These are phyloP conservation scores for Musa balbisiana DNA, from an alignment of 202 grass and related monocot genomes.

Conservation along the genomic window DNA sequence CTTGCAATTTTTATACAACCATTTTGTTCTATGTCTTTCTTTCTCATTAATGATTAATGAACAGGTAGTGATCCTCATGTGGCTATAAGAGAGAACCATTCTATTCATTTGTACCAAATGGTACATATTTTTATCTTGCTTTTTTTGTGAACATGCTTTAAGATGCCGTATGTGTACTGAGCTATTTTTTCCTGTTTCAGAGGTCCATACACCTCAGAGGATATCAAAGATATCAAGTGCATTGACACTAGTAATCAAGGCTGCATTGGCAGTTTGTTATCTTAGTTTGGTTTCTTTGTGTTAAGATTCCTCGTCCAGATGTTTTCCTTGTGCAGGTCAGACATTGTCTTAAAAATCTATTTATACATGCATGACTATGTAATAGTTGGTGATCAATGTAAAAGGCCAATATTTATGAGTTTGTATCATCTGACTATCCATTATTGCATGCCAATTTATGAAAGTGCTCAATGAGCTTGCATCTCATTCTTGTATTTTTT, in stretches of 20 bases:
- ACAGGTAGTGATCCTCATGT: constrained; percentile 83
- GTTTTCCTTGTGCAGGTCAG: constrained; percentile 77
- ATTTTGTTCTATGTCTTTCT: constrained; percentile 10
- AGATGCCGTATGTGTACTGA: background rate
- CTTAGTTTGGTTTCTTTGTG: constrained; percentile 74
- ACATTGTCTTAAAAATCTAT: constrained; percentile 8
- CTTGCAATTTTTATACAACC: background rate
- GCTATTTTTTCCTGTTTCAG: constrained; percentile 35
- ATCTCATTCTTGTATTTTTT: background rate
- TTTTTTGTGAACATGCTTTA: background rate
- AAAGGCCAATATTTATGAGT: background rate
- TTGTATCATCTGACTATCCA: background rate
- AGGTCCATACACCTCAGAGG: constrained; percentile 58
- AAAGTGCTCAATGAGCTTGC: background rate
- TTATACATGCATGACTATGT: constrained; percentile 8
- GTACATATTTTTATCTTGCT: constrained; percentile 32
- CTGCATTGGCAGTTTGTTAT: constrained; percentile 61
- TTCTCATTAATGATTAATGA: constrained; percentile 18
- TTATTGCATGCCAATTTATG: background rate
- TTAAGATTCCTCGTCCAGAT: constrained; percentile 84
- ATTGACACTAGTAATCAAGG: constrained; percentile 79
- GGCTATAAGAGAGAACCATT: constrained; percentile 56
- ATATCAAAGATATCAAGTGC: constrained; percentile 83
- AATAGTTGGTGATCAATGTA: background rate
- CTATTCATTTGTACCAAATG: constrained; percentile 77